Base-by-base conservation (phyloP, 306 rosid species). In the Dicorynia guianensis region DNA sequence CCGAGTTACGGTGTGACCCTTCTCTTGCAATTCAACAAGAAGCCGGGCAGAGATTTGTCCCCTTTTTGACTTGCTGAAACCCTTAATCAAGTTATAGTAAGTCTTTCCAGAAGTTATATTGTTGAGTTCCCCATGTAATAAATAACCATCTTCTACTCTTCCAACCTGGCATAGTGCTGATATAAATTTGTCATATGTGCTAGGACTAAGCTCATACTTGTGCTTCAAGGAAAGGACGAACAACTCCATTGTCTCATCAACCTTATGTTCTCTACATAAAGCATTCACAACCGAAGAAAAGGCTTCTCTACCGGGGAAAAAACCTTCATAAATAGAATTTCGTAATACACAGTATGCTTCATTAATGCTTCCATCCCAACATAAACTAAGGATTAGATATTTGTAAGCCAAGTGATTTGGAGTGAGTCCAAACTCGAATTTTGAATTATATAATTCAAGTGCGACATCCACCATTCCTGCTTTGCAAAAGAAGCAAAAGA, bases 401-500 rank as follows among this genome's bases (percentile, higher is more conserved):
- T 90, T 94, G 82, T 85, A 84, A n/a, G 91, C 90, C 87, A 87
- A 64, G 69, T 81, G 64, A 83, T 53, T 84, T 1, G 84, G 90
- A 6, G 90, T 79, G 78, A 90, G 71, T 47, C 85, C 87, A 59
- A 84, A 84, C 81, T 88, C 86, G 0, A 83, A 82, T 75, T 91
- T 83, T 0, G 88, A 85, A 34, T 78, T 49, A 77, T 77, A 89
- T 84, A 94, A 78, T 39, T 85, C 80, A 49, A 85, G 74, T 0
- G 97, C 97, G 0, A 86, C 80, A 67, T 87, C 87, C 48, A 72
- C 76, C 96, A 91, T 85, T 63, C 97, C 97, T 5, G 77, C 89
- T 80, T 94, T 91, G 79, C 97, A 94, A 69, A 94, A 92, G 82
- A 91, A 91, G 79, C 95, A 91, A 81, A 90, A 62, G 20, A 80